phyloP scores from a whole-genome alignment of 768 basidiomycete genomes.

The Podaxis sp. region DNA sequence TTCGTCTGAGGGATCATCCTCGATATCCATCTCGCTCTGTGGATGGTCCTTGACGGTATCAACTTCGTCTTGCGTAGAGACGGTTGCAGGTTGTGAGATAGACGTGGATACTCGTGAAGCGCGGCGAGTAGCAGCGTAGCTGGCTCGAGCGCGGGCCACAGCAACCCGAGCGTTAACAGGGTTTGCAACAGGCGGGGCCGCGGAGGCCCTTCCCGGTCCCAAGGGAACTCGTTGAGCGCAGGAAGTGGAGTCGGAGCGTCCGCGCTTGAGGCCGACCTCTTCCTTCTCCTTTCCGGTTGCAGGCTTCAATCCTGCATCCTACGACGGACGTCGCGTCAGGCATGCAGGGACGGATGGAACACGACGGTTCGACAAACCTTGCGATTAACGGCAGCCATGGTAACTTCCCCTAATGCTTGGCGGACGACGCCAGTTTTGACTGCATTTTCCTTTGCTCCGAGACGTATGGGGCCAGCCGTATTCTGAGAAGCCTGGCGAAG shows the following conservation, averaged over 20 bases:
- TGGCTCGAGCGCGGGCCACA: conserved; percentile 19
- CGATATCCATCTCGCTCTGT: conserved; percentile 66
- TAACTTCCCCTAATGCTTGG: conserved; percentile 80
- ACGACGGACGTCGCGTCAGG: conserved; percentile 9
- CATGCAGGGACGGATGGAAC: neutral
- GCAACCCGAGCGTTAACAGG: conserved; percentile 34
- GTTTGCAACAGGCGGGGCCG: conserved; percentile 42
- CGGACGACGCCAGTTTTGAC: conserved; percentile 62
- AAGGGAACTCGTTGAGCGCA: conserved; percentile 71
- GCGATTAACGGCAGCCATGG: conserved; percentile 72
- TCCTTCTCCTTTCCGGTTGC: conserved; percentile 65
- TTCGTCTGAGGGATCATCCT: conserved; percentile 40
- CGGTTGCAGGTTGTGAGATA: conserved; percentile 33
- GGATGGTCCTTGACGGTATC: conserved; percentile 30
- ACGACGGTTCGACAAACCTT: conserved; percentile 48
- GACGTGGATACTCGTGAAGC: conserved; percentile 37
- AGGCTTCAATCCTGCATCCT: conserved; percentile 52
- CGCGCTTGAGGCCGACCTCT: conserved; percentile 62
- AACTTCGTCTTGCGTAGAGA: conserved; percentile 41
- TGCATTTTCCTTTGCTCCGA: conserved; percentile 45
- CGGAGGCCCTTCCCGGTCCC: conserved; percentile 54
- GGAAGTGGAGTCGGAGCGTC: conserved; percentile 63
- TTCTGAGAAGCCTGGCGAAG: conserved; percentile 59
- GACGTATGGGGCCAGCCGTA: conserved; percentile 49
- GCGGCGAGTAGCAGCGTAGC: conserved; percentile 30